Evolutionary conservation across 2,329 filamentous ascomycete species (phyloP).

Genomic region (Calonectria crousiana): DNA sequence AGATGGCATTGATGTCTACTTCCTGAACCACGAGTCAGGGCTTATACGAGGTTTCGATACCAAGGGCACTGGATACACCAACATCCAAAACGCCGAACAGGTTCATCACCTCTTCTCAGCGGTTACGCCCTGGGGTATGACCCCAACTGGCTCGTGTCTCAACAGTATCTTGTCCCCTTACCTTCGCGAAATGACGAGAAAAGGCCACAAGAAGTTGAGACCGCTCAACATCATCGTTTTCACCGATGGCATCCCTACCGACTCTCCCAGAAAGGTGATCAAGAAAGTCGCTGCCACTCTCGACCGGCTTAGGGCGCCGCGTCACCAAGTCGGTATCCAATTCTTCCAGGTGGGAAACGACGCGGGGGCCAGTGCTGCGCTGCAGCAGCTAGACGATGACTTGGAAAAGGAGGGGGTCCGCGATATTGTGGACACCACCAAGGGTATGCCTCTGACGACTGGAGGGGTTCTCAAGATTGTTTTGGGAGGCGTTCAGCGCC

Average conservation of each 20-base stretch:
- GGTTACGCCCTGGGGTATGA: slow-evolving; percentile 74
- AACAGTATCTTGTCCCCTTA: slow-evolving; percentile 81
- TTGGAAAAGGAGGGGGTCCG: slow-evolving; percentile 69
- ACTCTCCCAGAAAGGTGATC: slow-evolving; percentile 81
- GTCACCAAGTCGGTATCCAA: slow-evolving; percentile 90
- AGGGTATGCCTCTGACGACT: slow-evolving; percentile 65
- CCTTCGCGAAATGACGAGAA: slow-evolving; percentile 56
- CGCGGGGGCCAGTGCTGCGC: slow-evolving; percentile 69
- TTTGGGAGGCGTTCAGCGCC: slow-evolving; percentile 77
- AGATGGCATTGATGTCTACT: slow-evolving; percentile 92
- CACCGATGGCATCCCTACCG: slow-evolving; percentile 85
- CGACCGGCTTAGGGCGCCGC: slow-evolving; percentile 75
- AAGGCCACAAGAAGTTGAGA: slow-evolving; percentile 65
- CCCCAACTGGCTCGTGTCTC: slow-evolving; percentile 81
- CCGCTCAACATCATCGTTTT: slow-evolving; percentile 93
- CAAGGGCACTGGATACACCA: slow-evolving; percentile 67
- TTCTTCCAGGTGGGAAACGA: slow-evolving; percentile 95
- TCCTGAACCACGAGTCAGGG: slow-evolving; percentile 77
- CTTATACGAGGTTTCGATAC: slow-evolving; percentile 48
- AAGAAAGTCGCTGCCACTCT: slow-evolving; percentile 76
- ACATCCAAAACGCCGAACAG: slow-evolving; percentile 67
- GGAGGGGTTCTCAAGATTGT: slow-evolving; percentile 85
- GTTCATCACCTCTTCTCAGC: slow-evolving; percentile 79
- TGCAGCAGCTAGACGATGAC: slow-evolving; percentile 81
- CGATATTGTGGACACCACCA: slow-evolving; percentile 93